A percentile compares a stretch with the other conserved stretches of the same genome.
Evolutionary conservation across 768 basidiomycete species (phyloP).

Genomic region (Trametes coccinea): DNA sequence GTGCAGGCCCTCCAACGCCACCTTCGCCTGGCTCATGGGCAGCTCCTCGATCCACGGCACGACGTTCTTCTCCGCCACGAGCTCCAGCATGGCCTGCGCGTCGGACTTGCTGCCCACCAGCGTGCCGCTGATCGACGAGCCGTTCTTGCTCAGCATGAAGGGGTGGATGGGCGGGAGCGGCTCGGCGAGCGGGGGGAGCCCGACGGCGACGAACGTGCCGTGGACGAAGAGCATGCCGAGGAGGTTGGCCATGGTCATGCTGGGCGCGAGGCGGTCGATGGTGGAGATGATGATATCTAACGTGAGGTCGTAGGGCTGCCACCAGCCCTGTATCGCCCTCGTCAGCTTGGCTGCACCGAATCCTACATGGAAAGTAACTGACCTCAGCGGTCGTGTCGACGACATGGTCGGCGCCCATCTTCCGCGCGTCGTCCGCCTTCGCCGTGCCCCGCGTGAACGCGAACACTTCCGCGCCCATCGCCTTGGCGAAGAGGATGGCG

Average conservation of each 20-base stretch:
- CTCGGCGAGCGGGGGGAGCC: conserved; percentile 51
- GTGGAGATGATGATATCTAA: conserved; percentile 52
- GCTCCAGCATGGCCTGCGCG: conserved; percentile 55
- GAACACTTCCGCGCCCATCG: conserved; percentile 57
- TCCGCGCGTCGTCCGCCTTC: conserved; percentile 56
- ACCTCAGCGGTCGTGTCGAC: conserved; percentile 42
- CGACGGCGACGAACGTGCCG: conserved; percentile 56
- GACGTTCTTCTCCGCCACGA: conserved; percentile 55
- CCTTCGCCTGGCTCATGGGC: conserved; percentile 48
- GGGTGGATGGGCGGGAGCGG: conserved; percentile 31
- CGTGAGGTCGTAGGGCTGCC: conserved; percentile 37
- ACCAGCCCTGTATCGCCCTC: conserved; percentile 35
- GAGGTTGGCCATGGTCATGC: conserved; percentile 31
- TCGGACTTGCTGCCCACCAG: conserved; percentile 60
- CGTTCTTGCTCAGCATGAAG: conserved; percentile 35
- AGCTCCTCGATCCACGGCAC: conserved; percentile 46
- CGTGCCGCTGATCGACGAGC: conserved; percentile 26
- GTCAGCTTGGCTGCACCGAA: no score
- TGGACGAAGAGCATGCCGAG: conserved; percentile 51
- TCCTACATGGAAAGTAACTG: neutral
- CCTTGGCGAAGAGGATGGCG: conserved; percentile 48
- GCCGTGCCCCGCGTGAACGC: conserved; percentile 55
- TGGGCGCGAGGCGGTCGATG: conserved; percentile 25
- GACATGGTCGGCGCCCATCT: conserved; percentile 57
- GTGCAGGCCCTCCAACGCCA: conserved; percentile 50